Base-by-base conservation (phyloP, 2,329 filamentous ascomycete species). In the Clonostachys chloroleuca region DNA sequence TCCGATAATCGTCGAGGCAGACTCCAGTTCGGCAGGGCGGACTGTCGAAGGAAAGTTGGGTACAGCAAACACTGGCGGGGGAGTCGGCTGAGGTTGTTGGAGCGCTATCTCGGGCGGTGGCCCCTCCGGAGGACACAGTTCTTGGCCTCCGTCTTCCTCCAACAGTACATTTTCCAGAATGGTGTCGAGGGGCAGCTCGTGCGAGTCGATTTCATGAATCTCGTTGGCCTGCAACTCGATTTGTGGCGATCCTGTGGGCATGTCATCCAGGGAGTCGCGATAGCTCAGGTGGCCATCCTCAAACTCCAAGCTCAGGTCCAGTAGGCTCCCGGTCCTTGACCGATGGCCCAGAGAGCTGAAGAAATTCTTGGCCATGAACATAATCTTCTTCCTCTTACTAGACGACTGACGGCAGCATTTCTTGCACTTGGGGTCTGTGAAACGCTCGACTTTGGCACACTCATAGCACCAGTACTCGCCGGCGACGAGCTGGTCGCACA, bases 391-490 rank as follows among this genome's bases (percentile, higher is more conserved):
- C 55, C 76, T 67, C 61, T 73, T 75, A 7, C 73, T 78, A 5
- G 72, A 69, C 36, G 75, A 74, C n/a, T 69, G 69, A 16, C 73
- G 57, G 52, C 74, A 79, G 37, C 68, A 67, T 47, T 70, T 73
- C 62, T 75, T 78, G 55, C 72, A 70, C 6, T 13, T 63, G 52
- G 67, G 62, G 52, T 80, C 75, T 60, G 72, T 72, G 58, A 80
- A 78, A 36, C 67, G 66, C 57, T 81, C 77, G 47, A 73, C 64
- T 54, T 68, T 70, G 56, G 66, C 71, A 55, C 78, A 78, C 36
- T 79, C 72, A 56, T 76, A 80, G 56, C 77, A 81, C 66, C 75
- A 72, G 53, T 80, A 81, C 63, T 80, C 73, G 48, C 75, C 74
- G 5, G 67, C 67, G 24, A 65, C 58, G 34, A 81, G 68, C 55